phyloP scores from a whole-genome alignment of 2,329 filamentous ascomycete genomes.

The Davidsoniella neocaledoniae region DNA sequence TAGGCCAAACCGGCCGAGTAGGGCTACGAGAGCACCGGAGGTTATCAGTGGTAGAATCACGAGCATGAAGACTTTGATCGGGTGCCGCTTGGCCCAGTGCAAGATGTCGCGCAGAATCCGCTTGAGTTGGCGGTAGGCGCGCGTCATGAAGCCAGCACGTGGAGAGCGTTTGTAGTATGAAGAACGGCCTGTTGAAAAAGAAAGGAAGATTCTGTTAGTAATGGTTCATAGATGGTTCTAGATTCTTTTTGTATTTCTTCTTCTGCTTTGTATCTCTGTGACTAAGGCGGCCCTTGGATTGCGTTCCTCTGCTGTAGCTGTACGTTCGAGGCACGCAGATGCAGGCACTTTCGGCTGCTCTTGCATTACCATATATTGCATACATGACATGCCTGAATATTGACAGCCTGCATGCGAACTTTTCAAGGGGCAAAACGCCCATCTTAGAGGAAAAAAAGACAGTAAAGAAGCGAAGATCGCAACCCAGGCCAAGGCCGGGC shows the following conservation, averaged over 20 bases:
- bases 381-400: background rate
- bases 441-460: no score
- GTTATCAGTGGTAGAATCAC: conserved; percentile 78
- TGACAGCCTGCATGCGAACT: background rate
- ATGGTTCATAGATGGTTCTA: no score
- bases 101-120: conserved; percentile 65
- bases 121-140: conserved; percentile 58
- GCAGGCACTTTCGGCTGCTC: background rate
- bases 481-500: no score
- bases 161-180: conserved; percentile 69
- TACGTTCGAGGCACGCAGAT: background rate
- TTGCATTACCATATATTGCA: background rate
- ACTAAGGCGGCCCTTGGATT: no score
- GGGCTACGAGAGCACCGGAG: conserved; percentile 61
- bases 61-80: conserved; percentile 71
- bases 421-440: no score
- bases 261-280: background rate
- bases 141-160: conserved; percentile 59
- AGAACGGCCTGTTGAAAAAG: conserved; percentile 26
- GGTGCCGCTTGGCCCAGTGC: conserved; percentile 68
- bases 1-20: conserved; percentile 66
- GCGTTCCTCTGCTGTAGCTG: background rate
- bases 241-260: background rate
- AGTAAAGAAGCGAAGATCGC: no score
- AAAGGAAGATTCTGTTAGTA: conserved; percentile 3